phyloP scores from a whole-genome alignment of 2,329 filamentous ascomycete species.

The Fusarium agapanthi region DNA sequence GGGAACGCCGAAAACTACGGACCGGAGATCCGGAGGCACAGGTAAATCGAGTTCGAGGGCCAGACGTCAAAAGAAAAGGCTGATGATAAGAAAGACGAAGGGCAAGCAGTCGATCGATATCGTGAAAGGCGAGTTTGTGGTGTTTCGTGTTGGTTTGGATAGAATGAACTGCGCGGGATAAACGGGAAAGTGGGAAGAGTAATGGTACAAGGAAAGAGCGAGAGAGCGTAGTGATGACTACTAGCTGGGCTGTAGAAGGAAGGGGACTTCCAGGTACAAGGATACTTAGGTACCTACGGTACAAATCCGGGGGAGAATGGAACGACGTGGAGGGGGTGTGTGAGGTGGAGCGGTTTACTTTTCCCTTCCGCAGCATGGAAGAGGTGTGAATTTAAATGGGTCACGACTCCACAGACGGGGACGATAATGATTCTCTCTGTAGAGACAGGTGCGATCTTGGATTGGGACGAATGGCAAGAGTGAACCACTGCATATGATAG shows the following conservation, averaged over 20 bases:
- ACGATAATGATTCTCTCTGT: constrained; percentile 30
- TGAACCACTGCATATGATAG: neutral
- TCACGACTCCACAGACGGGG: constrained; percentile 22
- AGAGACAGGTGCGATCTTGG: neutral
- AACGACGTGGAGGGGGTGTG: constrained; percentile 32
- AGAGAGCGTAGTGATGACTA: constrained; percentile 36
- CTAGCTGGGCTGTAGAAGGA: constrained; percentile 21
- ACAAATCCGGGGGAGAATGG: constrained; percentile 37
- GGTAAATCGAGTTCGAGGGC: constrained; percentile 1
- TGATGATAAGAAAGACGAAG: neutral
- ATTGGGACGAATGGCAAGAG: neutral
- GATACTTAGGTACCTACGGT: constrained; percentile 32
- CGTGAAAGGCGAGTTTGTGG: constrained; percentile 35
- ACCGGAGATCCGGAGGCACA: constrained; percentile 1
- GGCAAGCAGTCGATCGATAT: constrained; percentile 26
- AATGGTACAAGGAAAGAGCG: constrained; percentile 37
- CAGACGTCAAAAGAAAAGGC: neutral
- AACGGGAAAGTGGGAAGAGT: constrained; percentile 39
- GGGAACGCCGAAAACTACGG: constrained; percentile 20
- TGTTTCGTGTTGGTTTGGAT: constrained; percentile 38
- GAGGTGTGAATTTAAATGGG: constrained; percentile 3
- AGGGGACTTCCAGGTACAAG: constrained; percentile 37
- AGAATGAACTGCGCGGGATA: constrained; percentile 31
- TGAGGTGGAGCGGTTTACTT: constrained; percentile 12
- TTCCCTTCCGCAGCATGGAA: neutral